phyloP scores from a whole-genome alignment of 106 monocot genomes.

The Apostasia shenzhenica region DNA sequence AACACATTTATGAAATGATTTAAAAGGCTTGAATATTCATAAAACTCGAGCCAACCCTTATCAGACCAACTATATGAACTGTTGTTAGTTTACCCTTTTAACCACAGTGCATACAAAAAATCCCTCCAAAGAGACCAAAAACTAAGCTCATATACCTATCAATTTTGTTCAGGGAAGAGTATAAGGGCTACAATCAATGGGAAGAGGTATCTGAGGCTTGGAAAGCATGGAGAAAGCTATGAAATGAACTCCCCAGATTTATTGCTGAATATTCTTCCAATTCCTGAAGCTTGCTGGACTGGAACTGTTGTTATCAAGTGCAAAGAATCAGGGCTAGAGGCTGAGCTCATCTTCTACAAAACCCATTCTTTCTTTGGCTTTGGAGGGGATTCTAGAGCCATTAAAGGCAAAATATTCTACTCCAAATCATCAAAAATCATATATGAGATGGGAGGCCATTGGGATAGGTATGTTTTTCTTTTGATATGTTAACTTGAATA shows the following conservation, averaged over 20 bases:
- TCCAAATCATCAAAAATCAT: constrained; percentile 29
- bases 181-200: constrained; percentile 63
- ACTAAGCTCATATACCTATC: too few relatives aligned
- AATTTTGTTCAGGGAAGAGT: constrained; percentile 31
- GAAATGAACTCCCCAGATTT: constrained; percentile 71
- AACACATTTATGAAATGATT: too few relatives aligned
- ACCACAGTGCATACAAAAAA: too few relatives aligned
- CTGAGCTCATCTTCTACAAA: constrained; percentile 48
- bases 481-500: not conserved
- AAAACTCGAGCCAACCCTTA: too few relatives aligned
- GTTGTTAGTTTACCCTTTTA: too few relatives aligned
- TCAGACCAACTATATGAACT: too few relatives aligned
- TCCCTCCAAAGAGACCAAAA: too few relatives aligned
- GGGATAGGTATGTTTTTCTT: constrained; percentile 55
- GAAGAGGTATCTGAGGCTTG: constrained; percentile 53
- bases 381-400: constrained; percentile 49
- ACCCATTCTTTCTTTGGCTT: constrained; percentile 57
- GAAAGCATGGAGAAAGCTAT: constrained; percentile 54
- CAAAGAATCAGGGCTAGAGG: constrained; percentile 60
- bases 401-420: constrained; percentile 64
- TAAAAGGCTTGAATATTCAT: too few relatives aligned
- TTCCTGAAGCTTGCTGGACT: constrained; percentile 54
- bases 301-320: constrained; percentile 61
- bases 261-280: constrained; percentile 62
- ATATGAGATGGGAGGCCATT: constrained; percentile 75